Conservation (phyloP, 202 grass and related monocot species). For the Brachypodium distachyon region DNA sequence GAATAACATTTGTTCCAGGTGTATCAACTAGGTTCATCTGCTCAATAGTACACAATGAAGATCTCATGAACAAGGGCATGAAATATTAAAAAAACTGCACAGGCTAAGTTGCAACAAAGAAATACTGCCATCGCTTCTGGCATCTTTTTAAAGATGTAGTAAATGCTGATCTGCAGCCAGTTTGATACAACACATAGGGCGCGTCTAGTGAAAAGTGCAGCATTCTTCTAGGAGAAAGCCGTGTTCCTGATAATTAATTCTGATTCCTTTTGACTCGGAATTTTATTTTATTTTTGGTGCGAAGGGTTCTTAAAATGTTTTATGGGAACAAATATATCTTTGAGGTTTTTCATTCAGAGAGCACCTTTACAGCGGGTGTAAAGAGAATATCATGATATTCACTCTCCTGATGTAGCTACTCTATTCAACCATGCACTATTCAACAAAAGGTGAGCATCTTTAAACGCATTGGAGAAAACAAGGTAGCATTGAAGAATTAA, state of each 20-base stretch:
- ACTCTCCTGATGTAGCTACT: not conserved
- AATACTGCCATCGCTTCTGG: not conserved
- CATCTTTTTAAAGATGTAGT: not conserved
- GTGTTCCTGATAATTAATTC: conserved; percentile 6
- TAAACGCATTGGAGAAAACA: not conserved
- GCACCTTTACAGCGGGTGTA: not conserved
- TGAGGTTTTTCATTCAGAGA: not conserved
- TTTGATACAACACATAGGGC: not conserved
- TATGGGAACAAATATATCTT: not conserved
- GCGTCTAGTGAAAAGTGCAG: not conserved
- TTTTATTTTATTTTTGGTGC: no score
- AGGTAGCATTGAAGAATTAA: not conserved
- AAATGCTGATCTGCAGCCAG: not conserved
- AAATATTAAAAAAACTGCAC: conserved; percentile 4
- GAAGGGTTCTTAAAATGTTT: no score
- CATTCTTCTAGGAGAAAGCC: not conserved
- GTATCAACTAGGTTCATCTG: conserved; percentile 99
- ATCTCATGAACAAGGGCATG: conserved; percentile 16
- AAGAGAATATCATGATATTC: not conserved
- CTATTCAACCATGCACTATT: not conserved
- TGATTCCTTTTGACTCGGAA: not conserved
- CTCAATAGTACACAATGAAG: conserved; percentile 22
- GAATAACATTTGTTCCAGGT: conserved; percentile 99
- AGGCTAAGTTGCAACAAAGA: not conserved
- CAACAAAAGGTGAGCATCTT: not conserved